phyloP scores from a whole-genome alignment of 208 protist species.

The Trypanosoma boissoni region DNA sequence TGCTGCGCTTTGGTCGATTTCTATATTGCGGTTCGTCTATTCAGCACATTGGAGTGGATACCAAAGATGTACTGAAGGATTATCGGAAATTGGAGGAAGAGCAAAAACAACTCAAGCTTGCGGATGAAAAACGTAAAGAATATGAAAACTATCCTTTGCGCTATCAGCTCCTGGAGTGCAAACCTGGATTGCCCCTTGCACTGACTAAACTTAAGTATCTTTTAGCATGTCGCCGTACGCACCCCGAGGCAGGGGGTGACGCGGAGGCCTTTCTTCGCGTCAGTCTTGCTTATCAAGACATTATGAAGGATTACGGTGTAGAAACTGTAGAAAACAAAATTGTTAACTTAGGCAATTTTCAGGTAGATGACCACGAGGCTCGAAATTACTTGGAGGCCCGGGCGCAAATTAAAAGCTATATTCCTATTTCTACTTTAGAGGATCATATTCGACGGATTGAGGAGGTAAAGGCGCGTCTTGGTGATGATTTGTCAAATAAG shows the following conservation, averaged over 20 bases:
- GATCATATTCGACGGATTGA: constrained; percentile 81
- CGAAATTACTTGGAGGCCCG: constrained; percentile 79
- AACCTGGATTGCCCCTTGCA: constrained; percentile 65
- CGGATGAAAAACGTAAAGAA: constrained; percentile 50
- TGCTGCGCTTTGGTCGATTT: constrained; percentile 39
- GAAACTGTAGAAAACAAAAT: constrained; percentile 83
- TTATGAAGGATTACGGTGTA: constrained; percentile 87
- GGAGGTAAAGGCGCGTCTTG: constrained; percentile 60
- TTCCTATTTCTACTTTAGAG: constrained; percentile 79
- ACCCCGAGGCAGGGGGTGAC: constrained; percentile 82
- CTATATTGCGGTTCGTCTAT: constrained; percentile 42
- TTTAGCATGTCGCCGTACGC: constrained; percentile 66
- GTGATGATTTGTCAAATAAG: constrained; percentile 56
- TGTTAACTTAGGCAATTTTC: constrained; percentile 83
- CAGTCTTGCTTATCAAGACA: constrained; percentile 78
- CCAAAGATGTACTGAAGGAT: constrained; percentile 48
- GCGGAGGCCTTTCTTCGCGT: constrained; percentile 71
- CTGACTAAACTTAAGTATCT: constrained; percentile 84
- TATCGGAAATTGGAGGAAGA: constrained; percentile 62
- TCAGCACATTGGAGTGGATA: constrained; percentile 35
- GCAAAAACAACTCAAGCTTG: constrained; percentile 36
- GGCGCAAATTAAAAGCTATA: constrained; percentile 64
- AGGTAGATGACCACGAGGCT: constrained; percentile 62
- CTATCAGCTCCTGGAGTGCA: constrained; percentile 77
- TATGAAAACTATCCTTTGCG: constrained; percentile 66